Evolutionary conservation across 345 rosid genomes (phyloP).

Genomic region (Populus alba): DNA sequence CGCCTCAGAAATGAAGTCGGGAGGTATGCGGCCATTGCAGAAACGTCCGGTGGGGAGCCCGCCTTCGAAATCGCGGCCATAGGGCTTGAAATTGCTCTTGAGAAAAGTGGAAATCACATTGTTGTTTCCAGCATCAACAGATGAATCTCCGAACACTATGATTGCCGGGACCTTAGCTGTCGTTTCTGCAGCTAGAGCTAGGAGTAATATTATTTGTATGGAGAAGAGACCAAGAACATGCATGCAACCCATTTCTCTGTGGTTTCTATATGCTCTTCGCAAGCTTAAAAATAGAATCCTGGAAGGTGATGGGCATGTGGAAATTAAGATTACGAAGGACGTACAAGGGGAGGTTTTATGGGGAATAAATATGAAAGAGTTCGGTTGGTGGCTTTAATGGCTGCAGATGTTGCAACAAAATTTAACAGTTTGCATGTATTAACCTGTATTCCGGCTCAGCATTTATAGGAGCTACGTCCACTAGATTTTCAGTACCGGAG

Average conservation of each 20-base stretch:
- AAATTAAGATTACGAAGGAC: neutral
- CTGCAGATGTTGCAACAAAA: neutral
- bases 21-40: slow-evolving; percentile 65
- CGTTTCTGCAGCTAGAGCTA: neutral
- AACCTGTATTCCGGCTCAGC: neutral
- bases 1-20: slow-evolving; percentile 77
- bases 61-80: slow-evolving; percentile 67
- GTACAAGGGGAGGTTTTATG: neutral
- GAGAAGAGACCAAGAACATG: neutral
- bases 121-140: slow-evolving; percentile 83
- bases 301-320: neutral
- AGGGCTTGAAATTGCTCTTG: slow-evolving; percentile 72
- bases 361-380: neutral
- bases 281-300: neutral
- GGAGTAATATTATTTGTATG: neutral
- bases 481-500: too few relatives aligned
- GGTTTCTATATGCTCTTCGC: neutral
- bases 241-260: neutral
- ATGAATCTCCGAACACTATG: slow-evolving; percentile 76
- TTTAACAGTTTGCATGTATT: too few relatives aligned
- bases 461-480: neutral
- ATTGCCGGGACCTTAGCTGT: slow-evolving; percentile 45
- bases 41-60: slow-evolving; percentile 71
- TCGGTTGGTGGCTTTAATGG: neutral
- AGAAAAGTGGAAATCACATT: slow-evolving; percentile 58